Base-by-base conservation (phyloP, 345 rosid species). In the Psidium friedrichsthalianum region DNA sequence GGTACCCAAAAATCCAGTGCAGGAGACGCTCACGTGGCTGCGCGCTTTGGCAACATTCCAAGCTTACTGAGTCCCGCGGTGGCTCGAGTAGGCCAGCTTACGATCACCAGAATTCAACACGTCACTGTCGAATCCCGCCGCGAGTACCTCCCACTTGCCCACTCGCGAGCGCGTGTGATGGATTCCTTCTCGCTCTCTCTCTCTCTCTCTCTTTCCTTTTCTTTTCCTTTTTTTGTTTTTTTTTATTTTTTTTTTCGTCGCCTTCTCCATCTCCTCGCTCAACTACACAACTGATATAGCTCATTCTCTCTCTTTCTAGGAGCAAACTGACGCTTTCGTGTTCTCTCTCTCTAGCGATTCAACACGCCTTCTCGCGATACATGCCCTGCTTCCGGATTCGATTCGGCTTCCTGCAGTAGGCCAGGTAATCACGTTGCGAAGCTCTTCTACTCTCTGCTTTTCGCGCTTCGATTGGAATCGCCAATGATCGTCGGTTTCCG, bases 151-250 rank as follows among this genome's bases (percentile, higher is more conserved):
- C 78, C 78, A 69, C 78, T 16, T 20, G 24, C 78, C 20, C 78
- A 69, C 78, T 32, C 78, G 78, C 78, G 78, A 8, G 78, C 78
- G 47, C 47, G 47, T 36, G 47, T 7, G 1, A 36, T 18, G 5
- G 6, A 1, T 40, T 8, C 13, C 74, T 9, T 6, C n/a, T n/a
- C n/a, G n/a, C n/a, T 11, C 36, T 21, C 8, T 9, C 42, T 18
- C 10, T 40, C 40, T 27, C 16, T 64, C 74, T 16, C 16, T 64
- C 16, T 61, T 0, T 0, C 9, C 22, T 12, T 11, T 0, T 11
- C 0, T 1, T 6, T 29, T 61, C 2, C 6, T 14, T 6, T n/a
- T 6, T 29, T 2, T 0, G 1, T 1, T n/a, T n/a, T 12, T 5
- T 25, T 0, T 6, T 13, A 61, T 64, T 64, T 64, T 64, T 15